These are phyloP conservation scores for Ceratonia siliqua DNA, from an alignment of 306 rosid genomes.

Conservation along the genomic window DNA sequence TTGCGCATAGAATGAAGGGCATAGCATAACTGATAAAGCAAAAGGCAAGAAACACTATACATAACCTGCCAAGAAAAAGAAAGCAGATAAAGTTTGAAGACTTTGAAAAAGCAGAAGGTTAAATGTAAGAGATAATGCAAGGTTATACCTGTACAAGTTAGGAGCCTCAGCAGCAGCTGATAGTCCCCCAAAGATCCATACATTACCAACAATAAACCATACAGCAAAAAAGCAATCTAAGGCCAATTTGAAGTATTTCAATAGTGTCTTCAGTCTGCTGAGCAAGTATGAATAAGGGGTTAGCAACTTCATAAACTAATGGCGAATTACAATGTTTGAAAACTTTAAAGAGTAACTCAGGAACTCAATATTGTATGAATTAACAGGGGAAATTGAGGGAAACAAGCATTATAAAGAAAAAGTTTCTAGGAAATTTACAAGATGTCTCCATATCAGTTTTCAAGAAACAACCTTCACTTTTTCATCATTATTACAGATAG, in stretches of 20 bases:
- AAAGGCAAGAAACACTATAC: slow-evolving; percentile 90
- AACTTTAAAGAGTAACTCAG: not conserved
- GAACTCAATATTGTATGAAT: not conserved
- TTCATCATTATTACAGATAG: not conserved
- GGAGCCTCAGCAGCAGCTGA: slow-evolving; percentile 68
- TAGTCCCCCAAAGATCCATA: slow-evolving; percentile 83
- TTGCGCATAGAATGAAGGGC: slow-evolving; percentile 98
- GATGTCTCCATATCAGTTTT: not conserved
- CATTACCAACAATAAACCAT: slow-evolving; percentile 87
- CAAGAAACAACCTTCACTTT: not conserved
- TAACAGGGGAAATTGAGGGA: not conserved
- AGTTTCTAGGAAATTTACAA: not conserved
- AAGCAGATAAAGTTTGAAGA: slow-evolving; percentile 26
- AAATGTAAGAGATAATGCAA: slow-evolving; percentile 7
- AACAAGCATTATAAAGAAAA: not conserved
- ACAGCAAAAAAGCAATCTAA: slow-evolving; percentile 82
- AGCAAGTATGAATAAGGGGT: slow-evolving; percentile 13
- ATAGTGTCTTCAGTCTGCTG: slow-evolving; percentile 57
- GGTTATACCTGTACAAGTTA: slow-evolving; percentile 70
- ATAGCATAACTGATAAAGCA: slow-evolving; percentile 97
- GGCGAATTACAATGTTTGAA: not conserved
- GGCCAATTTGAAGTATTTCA: slow-evolving; percentile 70
- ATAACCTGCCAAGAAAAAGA: slow-evolving; percentile 68
- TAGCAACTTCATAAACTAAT: slow-evolving; percentile 25
- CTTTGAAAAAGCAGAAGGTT: slow-evolving; percentile 19